Conservation (phyloP, 768 basidiomycete species). For the Pleurotus tuber-regium region DNA sequence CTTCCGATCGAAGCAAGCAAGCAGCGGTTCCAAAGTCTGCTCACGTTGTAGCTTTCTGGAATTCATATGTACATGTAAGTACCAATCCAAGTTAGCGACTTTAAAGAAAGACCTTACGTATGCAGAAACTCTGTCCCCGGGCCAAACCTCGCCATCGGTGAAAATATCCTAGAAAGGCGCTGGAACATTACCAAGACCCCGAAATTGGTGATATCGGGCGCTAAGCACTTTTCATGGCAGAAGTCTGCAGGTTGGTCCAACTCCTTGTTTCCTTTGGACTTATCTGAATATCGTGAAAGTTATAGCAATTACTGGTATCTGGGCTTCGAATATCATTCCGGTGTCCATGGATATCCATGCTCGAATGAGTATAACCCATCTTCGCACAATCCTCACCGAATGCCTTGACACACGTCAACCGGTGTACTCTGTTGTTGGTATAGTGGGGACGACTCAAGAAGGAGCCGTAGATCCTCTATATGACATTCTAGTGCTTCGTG, state of each 20-base stretch:
- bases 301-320: constrained; percentile 41
- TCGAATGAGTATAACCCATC: constrained; percentile 28
- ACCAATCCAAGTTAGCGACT: too few species aligned
- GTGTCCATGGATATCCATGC: constrained; percentile 34
- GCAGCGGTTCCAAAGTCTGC: too few species aligned
- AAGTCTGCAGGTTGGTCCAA: constrained; percentile 37
- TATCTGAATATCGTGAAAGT: background rate
- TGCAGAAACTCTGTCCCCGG: too few species aligned
- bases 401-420: constrained; percentile 27
- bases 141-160: too few species aligned
- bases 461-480: constrained; percentile 40
- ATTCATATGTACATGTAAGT: too few species aligned
- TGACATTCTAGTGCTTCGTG: constrained; percentile 33
- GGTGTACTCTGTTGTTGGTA: constrained; percentile 40
- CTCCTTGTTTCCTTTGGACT: background rate
- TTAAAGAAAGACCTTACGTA: too few species aligned
- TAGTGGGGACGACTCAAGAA: constrained; percentile 44
- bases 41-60: too few species aligned
- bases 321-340: constrained; percentile 32
- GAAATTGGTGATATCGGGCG: constrained; percentile 24
- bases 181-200: too few species aligned
- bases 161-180: too few species aligned
- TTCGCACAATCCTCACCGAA: constrained; percentile 23
- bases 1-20: too few species aligned
- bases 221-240: constrained; percentile 48